A percentile compares a stretch with the other conserved stretches of the same genome.
These are phyloP conservation scores for Dendrobium chrysotoxum DNA, from an alignment of 106 monocot genomes.

Conservation along the genomic window DNA sequence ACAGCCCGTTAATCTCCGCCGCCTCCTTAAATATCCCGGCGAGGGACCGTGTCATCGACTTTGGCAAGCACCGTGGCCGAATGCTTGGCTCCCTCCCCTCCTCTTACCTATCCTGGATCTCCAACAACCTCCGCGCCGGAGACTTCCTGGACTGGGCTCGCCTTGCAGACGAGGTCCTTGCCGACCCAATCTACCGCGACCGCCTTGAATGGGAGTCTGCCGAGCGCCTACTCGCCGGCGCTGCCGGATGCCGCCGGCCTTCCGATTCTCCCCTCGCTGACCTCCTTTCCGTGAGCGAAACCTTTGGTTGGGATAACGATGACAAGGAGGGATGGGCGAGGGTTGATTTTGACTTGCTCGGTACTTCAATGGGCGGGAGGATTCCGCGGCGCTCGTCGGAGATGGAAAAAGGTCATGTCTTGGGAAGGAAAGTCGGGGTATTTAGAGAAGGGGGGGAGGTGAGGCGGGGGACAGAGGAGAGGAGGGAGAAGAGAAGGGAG, in stretches of 20 bases:
- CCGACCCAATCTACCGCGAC: conserved; percentile 66
- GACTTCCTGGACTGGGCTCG: conserved; percentile 45
- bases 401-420: too few relatives aligned
- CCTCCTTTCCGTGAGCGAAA: conserved; percentile 41
- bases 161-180: conserved; percentile 66
- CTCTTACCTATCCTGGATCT: conserved; percentile 64
- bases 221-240: conserved; percentile 42
- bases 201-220: conserved; percentile 79
- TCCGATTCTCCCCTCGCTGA: conserved; percentile 19
- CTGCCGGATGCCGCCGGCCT: not conserved
- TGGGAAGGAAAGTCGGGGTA: not conserved
- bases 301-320: conserved; percentile 74
- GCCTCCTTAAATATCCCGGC: conserved; percentile 12
- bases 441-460: conserved; percentile 1
- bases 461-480: conserved; percentile 13
- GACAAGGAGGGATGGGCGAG: conserved; percentile 61
- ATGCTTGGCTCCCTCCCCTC: conserved; percentile 82
- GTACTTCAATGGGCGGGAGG: conserved; percentile 68
- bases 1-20: too few relatives aligned
- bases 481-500: conserved; percentile 56
- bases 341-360: conserved; percentile 54
- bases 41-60: conserved; percentile 52
- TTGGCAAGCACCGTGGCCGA: conserved; percentile 70
- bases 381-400: conserved; percentile 37
- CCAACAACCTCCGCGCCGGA: conserved; percentile 45